phyloP scores from a whole-genome alignment of 1,139 yeast genomes.

The Yamadazyma mexicana region DNA sequence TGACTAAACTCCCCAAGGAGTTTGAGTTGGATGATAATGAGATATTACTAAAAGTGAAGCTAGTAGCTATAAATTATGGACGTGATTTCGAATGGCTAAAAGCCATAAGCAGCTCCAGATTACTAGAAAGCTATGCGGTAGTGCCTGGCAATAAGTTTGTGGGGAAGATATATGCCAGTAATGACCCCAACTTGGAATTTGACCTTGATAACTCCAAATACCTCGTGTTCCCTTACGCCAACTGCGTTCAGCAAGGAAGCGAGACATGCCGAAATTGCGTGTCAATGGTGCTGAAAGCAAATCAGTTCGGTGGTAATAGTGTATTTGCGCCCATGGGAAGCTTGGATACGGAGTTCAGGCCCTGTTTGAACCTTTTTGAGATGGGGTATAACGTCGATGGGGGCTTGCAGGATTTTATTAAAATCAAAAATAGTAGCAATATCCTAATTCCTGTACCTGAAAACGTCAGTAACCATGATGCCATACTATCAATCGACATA shows the following conservation, averaged over 20 bases:
- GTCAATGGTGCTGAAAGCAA: conserved; percentile 2
- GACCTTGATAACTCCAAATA: conserved; percentile 21
- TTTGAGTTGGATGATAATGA: conserved; percentile 22
- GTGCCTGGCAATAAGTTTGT: conserved; percentile 37
- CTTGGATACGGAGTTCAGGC: conserved; percentile 7
- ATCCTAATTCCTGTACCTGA: conserved; percentile 30
- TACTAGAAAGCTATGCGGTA: conserved; percentile 10
- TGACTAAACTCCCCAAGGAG: conserved; percentile 32
- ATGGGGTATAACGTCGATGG: conserved; percentile 42
- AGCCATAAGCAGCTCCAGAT: background rate
- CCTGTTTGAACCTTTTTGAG: conserved; percentile 26
- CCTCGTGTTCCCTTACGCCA: conserved; percentile 38
- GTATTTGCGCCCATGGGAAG: background rate
- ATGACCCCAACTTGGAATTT: conserved; percentile 12
- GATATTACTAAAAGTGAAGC: conserved; percentile 29
- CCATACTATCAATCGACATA: conserved; percentile 35
- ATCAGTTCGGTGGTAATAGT: background rate
- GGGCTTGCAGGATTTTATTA: conserved; percentile 40
- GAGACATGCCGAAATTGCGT: conserved; percentile 26
- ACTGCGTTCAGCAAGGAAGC: conserved; percentile 28
- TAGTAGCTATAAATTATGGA: conserved; percentile 27
- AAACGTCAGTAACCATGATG: conserved; percentile 38
- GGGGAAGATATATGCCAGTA: conserved; percentile 24
- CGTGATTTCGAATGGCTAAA: conserved; percentile 15
- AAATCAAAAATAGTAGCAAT: conserved; percentile 25